Evolutionary conservation across 345 rosid species (phyloP).

Genomic region (Syzygium aqueum): DNA sequence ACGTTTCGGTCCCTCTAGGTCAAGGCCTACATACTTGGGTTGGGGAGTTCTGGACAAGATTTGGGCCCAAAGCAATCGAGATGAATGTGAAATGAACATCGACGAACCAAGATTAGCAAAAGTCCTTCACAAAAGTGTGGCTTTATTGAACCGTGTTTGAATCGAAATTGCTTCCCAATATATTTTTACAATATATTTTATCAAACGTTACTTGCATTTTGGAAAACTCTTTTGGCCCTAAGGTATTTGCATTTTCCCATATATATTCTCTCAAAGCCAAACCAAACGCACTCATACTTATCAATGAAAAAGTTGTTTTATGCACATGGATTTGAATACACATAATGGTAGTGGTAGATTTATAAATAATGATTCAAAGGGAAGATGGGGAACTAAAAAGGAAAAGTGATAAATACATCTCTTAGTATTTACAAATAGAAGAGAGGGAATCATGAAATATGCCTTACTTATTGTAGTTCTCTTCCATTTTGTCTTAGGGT

Average conservation of each 20-base stretch:
- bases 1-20: background rate
- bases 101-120: background rate
- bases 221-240: too few relatives aligned
- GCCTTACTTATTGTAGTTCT: background rate
- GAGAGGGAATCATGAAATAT: background rate
- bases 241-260: too few relatives aligned
- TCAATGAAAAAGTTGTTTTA: too few relatives aligned
- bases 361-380: background rate
- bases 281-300: too few relatives aligned
- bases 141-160: too few relatives aligned
- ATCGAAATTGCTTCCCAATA: too few relatives aligned
- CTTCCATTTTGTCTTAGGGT: background rate
- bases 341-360: background rate
- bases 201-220: too few relatives aligned
- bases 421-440: background rate
- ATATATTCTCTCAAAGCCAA: too few relatives aligned
- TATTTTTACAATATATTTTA: too few relatives aligned
- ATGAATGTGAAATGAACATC: background rate
- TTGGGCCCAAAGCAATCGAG: background rate
- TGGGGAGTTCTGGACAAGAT: background rate
- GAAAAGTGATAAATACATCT: background rate
- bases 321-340: background rate
- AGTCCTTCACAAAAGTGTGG: too few relatives aligned
- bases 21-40: too few relatives aligned
- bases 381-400: background rate